Evolutionary conservation across 768 basidiomycete species (phyloP).

Genomic region (Mycena albidolilacea): DNA sequence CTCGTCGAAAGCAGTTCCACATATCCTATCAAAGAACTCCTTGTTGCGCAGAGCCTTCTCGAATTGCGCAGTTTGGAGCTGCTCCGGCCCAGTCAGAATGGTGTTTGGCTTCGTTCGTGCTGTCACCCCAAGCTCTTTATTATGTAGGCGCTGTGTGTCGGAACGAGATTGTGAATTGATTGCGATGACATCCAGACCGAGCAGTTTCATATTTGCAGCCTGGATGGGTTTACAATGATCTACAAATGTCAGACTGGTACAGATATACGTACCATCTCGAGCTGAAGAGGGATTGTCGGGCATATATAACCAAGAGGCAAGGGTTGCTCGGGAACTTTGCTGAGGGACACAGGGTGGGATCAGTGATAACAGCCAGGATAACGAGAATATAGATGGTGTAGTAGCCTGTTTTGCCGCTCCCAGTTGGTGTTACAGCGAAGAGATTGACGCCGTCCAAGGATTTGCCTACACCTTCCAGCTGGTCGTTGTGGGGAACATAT

Average conservation of each 20-base stretch:
- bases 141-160: conserved; percentile 11
- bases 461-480: conserved; percentile 38
- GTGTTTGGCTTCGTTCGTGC: neutral
- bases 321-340: conserved; percentile 35
- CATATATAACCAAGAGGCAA: conserved; percentile 11
- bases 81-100: neutral
- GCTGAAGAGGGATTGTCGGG: conserved; percentile 35
- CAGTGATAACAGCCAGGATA: conserved; percentile 26
- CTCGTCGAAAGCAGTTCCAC: neutral
- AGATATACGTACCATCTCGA: conserved; percentile 36
- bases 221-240: neutral
- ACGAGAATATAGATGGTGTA: conserved; percentile 38
- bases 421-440: conserved; percentile 42
- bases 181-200: conserved; percentile 24
- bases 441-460: conserved; percentile 36
- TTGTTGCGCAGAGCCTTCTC: neutral
- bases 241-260: no score
- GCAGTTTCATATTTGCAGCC: neutral
- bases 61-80: neutral
- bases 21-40: neutral
- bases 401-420: conserved; percentile 43
- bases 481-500: conserved; percentile 43
- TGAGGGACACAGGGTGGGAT: conserved; percentile 32
- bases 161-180: conserved; percentile 33
- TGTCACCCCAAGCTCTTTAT: conserved; percentile 33